These are phyloP conservation scores for Torulaspora pretoriensis DNA, from an alignment of 1,139 yeast species.

Conservation along the genomic window DNA sequence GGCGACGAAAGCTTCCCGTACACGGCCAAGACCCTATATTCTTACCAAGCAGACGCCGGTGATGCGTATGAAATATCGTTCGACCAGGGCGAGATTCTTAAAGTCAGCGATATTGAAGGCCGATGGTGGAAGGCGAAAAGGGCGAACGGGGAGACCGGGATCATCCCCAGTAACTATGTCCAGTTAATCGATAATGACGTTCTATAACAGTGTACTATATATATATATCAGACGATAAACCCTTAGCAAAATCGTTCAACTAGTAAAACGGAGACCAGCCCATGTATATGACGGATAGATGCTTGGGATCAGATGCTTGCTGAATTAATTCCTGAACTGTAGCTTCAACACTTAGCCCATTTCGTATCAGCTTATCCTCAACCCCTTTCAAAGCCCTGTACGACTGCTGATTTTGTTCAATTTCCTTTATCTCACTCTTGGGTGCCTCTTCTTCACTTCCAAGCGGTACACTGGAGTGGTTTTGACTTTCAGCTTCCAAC, in stretches of 20 bases:
- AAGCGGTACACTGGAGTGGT: constrained; percentile 7
- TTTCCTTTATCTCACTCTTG: constrained; percentile 15
- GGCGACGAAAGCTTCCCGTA: constrained; percentile 64
- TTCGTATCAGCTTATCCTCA: constrained; percentile 59
- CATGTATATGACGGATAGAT: constrained; percentile 68
- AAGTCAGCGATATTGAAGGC: constrained; percentile 89
- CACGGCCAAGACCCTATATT: constrained; percentile 80
- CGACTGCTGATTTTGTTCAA: constrained; percentile 52
- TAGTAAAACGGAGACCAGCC: constrained; percentile 67
- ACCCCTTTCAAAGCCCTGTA: constrained; percentile 74
- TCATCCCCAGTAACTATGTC: constrained; percentile 93
- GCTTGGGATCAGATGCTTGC: constrained; percentile 65
- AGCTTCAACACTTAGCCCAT: constrained; percentile 76
- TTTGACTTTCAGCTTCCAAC: constrained; percentile 26
- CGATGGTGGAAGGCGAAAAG: constrained; percentile 99
- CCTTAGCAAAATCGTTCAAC: not conserved
- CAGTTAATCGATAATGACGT: constrained; percentile 48
- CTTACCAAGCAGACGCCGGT: constrained; percentile 88
- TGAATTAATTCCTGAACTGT: constrained; percentile 74
- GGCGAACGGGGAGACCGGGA: constrained; percentile 88
- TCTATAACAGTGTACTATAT: constrained; percentile 5
- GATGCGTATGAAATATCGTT: constrained; percentile 92
- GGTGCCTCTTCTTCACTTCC: constrained; percentile 3
- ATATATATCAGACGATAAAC: not conserved
- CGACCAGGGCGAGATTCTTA: constrained; percentile 81